Evolutionary conservation across 768 basidiomycete genomes (phyloP), one percentile per base, ranked within the genome.

Genomic region (Russula lepida): DNA sequence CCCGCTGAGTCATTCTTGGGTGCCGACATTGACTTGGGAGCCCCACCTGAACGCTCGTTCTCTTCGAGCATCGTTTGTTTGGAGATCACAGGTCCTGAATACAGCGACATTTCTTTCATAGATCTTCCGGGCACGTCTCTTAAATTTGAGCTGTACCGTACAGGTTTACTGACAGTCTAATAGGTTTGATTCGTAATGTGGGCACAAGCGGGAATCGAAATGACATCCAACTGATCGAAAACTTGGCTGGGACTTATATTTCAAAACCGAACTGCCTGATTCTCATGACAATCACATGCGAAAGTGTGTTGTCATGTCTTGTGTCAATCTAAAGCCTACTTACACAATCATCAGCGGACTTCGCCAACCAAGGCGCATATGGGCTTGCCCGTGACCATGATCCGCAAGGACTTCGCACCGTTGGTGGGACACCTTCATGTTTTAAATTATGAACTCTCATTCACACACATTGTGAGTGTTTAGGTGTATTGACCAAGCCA

Each of bases 401-500:
- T 49, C 63, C 67, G 1, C 19, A 33, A 0, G 69, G 71, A 23
- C 35, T 39, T 25, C 62, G 70, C 25, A 73, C 72, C 7, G 64
- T 73, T 44, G 72, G 64, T 65, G 11, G 5, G 52, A 5, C 21
- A 41, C 27, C 21, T 25, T 23, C 27, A 23, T 6, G n/a, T 44
- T 11, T 37, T 15, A 6, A 4, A 11, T 21, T 32, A 2, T 12
- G n/a, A 53, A 30, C 32, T 63, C 67, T 46, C 27, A 58, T 47
- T 35, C 12, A 66, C 27, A 35, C 11, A 33, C 21, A 3, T 19
- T 15, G 17, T 48, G 23, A 35, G 27, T 28, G 25, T 5, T n/a
- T 15, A 73, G 72, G 72, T 21, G 70, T 73, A 2, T 50, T 73
- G 37, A 73, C 72, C 35, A 73, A 73, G 39, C 70, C 71, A 2